Conservation (phyloP, 2,329 filamentous ascomycete species). For the Ophiocordyceps australis region DNA sequence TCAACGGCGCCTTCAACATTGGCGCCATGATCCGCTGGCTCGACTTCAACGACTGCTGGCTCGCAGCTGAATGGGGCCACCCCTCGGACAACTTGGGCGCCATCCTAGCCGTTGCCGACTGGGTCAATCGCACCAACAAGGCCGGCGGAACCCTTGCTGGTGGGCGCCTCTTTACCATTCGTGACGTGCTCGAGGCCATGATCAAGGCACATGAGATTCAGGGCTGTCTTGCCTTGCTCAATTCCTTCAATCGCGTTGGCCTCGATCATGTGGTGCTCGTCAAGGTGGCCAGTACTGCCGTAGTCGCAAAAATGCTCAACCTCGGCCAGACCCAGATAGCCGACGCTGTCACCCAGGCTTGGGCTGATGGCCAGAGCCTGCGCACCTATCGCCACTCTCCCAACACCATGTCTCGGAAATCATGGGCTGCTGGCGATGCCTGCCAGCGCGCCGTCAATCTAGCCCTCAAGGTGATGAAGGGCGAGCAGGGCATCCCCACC, state of each 20-base stretch:
- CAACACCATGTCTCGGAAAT: constrained; percentile 99
- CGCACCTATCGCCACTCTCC: constrained; percentile 94
- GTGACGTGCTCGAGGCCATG: constrained; percentile 89
- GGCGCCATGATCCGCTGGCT: constrained; percentile 98
- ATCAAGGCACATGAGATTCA: constrained; percentile 99
- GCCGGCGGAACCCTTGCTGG: constrained; percentile 62
- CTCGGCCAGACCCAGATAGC: constrained; percentile 79
- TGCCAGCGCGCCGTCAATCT: constrained; percentile 92
- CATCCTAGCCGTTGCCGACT: constrained; percentile 92
- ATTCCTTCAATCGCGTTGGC: constrained; percentile 97
- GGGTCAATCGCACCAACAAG: constrained; percentile 82
- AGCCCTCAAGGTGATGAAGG: constrained; percentile 76
- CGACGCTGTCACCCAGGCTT: constrained; percentile 90
- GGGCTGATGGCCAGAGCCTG: constrained; percentile 90
- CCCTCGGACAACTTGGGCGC: constrained; percentile 96
- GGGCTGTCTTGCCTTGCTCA: constrained; percentile 88
- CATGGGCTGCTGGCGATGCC: constrained; percentile 95
- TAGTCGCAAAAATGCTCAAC: constrained; percentile 89
- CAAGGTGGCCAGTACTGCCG: constrained; percentile 90
- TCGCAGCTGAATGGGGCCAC: constrained; percentile 97
- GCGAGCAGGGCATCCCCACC: constrained; percentile 79
- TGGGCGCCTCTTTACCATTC: constrained; percentile 74
- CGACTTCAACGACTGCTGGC: constrained; percentile 99
- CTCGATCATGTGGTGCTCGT: constrained; percentile 95
- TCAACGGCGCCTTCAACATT: constrained; percentile 97